Conservation (phyloP, 768 basidiomycete species). For the Trametes elegans region DNA sequence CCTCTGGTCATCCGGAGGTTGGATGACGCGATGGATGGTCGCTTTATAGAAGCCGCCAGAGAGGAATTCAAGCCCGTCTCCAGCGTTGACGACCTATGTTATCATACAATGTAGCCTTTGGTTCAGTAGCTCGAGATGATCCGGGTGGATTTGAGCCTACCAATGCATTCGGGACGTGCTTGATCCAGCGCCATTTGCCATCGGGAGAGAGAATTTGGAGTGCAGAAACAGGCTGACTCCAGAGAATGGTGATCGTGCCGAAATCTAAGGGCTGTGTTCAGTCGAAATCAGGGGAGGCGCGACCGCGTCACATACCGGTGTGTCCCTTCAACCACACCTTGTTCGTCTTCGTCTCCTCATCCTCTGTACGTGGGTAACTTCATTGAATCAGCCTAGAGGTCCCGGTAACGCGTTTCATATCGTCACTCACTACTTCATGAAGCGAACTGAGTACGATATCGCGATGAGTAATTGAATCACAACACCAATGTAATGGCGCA, state of each 20-base stretch:
- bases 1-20: constrained; percentile 35
- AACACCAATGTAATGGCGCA: constrained; percentile 11
- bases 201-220: constrained; percentile 35
- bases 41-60: constrained; percentile 36
- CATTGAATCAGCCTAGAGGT: not conserved
- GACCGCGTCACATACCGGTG: constrained; percentile 26
- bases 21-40: constrained; percentile 37
- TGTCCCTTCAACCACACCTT: constrained; percentile 38
- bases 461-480: not conserved
- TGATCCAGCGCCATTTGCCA: constrained; percentile 36
- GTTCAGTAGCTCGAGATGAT: not conserved
- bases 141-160: no score
- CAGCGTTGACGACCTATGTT: constrained; percentile 39
- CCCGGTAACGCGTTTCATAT: not conserved
- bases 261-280: constrained; percentile 23
- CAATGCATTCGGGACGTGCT: constrained; percentile 36
- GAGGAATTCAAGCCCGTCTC: constrained; percentile 34
- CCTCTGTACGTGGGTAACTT: constrained; percentile 33
- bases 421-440: constrained; percentile 19
- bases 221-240: constrained; percentile 37
- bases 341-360: constrained; percentile 32
- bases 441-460: constrained; percentile 27
- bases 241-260: constrained; percentile 34
- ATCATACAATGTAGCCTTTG: no score
- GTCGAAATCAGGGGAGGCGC: not conserved